Evolutionary conservation across 352 stramenopile genomes (phyloP), one percentile per base, ranked within the genome.

Genomic region (Pythium phragmiticola): DNA sequence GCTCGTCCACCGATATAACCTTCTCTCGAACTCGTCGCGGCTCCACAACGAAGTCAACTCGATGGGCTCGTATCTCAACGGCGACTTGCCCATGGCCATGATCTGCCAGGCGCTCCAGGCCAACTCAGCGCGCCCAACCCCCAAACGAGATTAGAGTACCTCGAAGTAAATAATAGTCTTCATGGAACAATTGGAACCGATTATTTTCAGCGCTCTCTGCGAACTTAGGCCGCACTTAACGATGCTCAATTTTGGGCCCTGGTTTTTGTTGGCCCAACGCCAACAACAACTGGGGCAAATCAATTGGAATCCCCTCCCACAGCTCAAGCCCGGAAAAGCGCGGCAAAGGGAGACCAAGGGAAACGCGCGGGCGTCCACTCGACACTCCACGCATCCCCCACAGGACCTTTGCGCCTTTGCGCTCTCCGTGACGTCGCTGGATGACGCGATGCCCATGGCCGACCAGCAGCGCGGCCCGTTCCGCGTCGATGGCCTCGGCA

Each of bases 51-150:
- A 88, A 61, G 65, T 88, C 53, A 66, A 74, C 39, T 78, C 74
- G 19, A 74, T 75, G 39, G 45, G 77, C 36, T 66, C 78, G n/a
- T 82, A 77, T 68, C 59, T 84, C 59, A 88, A 88, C 51, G 78
- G 78, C 41, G 78, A 88, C 64, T 51, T 88, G 52, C 68, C 81
- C 54, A 83, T 84, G 67, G 74, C 81, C 57, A 76, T 87, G 21
- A 53, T 84, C 14, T 84, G 76, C 66, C 65, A 77, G 23, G 65
- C 81, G 23, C 69, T 87, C 7, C 68, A 80, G 49, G 55, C 54
- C 37, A 60, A 60, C 45, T 41, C 60, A 2, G 3, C 8, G 47
- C 47, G 9, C 7, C 42, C 9, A 11, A 26, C 42, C 14, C 7
- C 12, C 8, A 8, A 48, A 48, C 7, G 4, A 23, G 12, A 23